Evolutionary conservation across 176 grass and related monocot genomes (phyloP), one percentile per base, ranked within the genome.

Genomic region (Eragrostis curvula): DNA sequence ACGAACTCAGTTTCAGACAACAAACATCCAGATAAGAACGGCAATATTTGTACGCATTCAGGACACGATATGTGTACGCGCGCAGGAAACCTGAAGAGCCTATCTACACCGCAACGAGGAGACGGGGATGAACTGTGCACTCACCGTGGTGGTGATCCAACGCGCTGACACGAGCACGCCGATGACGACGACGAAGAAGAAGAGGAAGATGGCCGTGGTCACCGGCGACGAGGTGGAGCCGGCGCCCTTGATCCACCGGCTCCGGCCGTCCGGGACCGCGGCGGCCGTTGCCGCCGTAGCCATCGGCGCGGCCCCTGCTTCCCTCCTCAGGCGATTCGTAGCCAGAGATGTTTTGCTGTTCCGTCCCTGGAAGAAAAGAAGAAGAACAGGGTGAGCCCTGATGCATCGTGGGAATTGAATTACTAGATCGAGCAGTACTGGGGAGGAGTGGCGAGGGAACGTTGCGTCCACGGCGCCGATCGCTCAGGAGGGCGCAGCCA

Each of bases 81-180:
- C 32, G 17, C 32, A 67, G 15, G 10, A 41, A 56, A 56, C 9
- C 53, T 56, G 20, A 21, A 53, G 30, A 41, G 40, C 9, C n/a
- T 18, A 21, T 30, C 44, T 27, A 20, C 3, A 24, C 14, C 23
- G 17, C 21, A 61, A 15, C 3, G 2, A 53, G 20, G 18, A 57
- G 51, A 46, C 18, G 51, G 11, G 27, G 66, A 36, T 0, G 16
- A 21, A 42, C 9, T 43, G 8, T 15, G 49, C 62, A 74, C 88
- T 89, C 66, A 89, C 88, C 0, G 88, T 89, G 28, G 88, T 86
- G 79, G 66, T 86, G 79, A 89, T 89, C 88, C 88, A 89, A 5
- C 88, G 83, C 8, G 79, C 88, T 40, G 73, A 89, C 20, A 89
- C 73, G 78, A 89, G 83, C 48, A 86, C 88, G n/a, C 88, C 88